Conservation (phyloP, 495 filamentous ascomycete genomes). For the Aspergillus haitiensis region DNA sequence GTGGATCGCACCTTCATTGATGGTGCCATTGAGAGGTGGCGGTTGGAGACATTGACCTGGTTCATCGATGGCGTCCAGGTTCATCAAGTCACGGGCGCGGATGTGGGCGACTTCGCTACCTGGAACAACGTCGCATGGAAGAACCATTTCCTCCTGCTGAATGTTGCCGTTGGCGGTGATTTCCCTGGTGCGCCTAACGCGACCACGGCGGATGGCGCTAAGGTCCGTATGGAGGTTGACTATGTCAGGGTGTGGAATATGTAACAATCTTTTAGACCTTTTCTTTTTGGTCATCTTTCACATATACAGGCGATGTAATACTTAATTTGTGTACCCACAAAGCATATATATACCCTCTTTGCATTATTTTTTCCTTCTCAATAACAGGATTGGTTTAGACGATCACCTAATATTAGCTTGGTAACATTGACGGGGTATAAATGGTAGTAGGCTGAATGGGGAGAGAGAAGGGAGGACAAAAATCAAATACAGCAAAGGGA, state of each 20-base stretch:
- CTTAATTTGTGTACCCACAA: too few relatives aligned
- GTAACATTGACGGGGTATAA: too few relatives aligned
- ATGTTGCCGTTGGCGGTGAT: conserved; percentile 12
- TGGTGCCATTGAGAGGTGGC: conserved; percentile 5
- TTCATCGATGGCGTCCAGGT: conserved; percentile 13
- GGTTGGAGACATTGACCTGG: conserved; percentile 8
- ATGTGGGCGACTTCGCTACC: conserved; percentile 6
- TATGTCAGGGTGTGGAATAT: conserved; percentile 18
- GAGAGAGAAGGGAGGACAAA: too few relatives aligned
- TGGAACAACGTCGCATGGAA: conserved; percentile 10
- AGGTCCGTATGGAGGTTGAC: conserved; percentile 10
- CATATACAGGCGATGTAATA: too few relatives aligned
- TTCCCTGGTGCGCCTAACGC: conserved; percentile 2
- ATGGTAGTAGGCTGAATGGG: too few relatives aligned
- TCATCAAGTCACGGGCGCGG: neutral
- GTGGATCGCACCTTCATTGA: conserved; percentile 10
- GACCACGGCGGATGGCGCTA: neutral
- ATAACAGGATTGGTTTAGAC: too few relatives aligned
- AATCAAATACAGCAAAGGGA: too few relatives aligned
- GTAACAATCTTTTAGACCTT: neutral
- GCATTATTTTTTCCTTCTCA: too few relatives aligned
- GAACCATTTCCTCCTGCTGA: conserved; percentile 13
- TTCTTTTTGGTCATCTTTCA: too few relatives aligned
- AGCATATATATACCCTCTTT: too few relatives aligned
- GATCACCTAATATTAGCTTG: too few relatives aligned